Evolutionary conservation across 1,139 yeast species (phyloP), one percentile per base, ranked within the genome.

Genomic region (Pichia sp.): DNA sequence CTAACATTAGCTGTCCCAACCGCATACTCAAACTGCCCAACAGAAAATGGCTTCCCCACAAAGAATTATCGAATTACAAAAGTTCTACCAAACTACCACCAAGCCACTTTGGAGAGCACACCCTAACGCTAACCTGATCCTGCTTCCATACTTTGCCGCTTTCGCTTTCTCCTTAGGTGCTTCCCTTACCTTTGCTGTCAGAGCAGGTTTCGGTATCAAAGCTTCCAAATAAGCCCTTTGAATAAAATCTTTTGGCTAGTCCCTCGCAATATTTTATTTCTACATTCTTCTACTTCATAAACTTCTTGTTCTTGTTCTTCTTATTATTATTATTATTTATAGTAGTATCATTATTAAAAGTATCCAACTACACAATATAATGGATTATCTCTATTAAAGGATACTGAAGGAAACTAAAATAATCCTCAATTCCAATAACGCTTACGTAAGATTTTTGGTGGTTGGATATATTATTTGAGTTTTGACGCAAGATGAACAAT

Each of bases 101-200:
- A 82, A 85, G 75, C 87, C 85, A 68, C 79, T 87, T 71, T 86
- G 89, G 90, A 76, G 83, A 78, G 84, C 76, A 63, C 82, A 78
- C 70, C 83, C 83, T 71, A 84, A 92, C 75, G 84, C 97, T 64
- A 89, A 88, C 76, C 75, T 81, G 69, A 75, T 86, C 72, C 81
- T 91, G 65, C 87, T 87, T 76, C 97, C 97, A 72, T 92, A 86
- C 83, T 88, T 84, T 79, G 95, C 91, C 63, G 77, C 88, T 64
- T 87, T 91, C 77, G 78, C 92, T 61, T 78, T 86, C 60, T 77
- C 91, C 64, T 80, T 90, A 56, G 79, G 80, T 62, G 80, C 82
- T 62, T 88, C 95, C 65, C 75, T 86, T 64, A 82, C 73, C 77
- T 89, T 86, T 80, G 73, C 87, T 54, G 93, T 87, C 65, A 86